Conservation (phyloP, 139 green algal species). For the Micromonas commoda region DNA sequence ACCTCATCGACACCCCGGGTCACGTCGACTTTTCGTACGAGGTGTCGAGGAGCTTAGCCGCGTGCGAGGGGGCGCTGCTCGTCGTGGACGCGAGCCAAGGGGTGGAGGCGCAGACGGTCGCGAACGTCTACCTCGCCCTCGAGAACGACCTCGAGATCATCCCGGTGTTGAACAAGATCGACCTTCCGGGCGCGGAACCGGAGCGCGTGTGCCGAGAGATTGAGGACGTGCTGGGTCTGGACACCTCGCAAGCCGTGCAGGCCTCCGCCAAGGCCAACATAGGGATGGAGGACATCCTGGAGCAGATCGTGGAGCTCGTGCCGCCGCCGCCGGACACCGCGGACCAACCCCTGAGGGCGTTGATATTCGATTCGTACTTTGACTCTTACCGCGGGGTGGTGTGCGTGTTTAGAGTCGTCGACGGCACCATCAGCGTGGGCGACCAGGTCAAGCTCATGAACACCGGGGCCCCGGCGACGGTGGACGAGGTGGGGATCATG, state of each 20-base stretch:
- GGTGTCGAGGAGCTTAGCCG: conserved; percentile 85
- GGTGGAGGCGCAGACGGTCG: conserved; percentile 96
- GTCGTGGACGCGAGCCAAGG: conserved; percentile 94
- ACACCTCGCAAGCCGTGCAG: conserved; percentile 63
- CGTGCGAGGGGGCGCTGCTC: conserved; percentile 93
- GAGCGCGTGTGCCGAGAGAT: conserved; percentile 88
- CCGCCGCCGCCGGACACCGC: conserved; percentile 64
- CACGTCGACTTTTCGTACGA: conserved; percentile 85
- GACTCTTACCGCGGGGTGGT: conserved; percentile 82
- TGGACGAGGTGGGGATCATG: conserved; percentile 88
- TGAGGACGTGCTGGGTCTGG: conserved; percentile 91
- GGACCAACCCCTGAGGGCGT: conserved; percentile 62
- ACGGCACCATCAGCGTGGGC: conserved; percentile 63
- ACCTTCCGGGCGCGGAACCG: conserved; percentile 86
- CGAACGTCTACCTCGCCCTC: conserved; percentile 95
- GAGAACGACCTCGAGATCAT: conserved; percentile 90
- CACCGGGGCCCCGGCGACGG: conserved; percentile 61
- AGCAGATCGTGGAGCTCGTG: conserved; percentile 75
- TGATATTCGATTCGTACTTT: conserved; percentile 99
- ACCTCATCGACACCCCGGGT: conserved; percentile 86
- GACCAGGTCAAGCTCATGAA: conserved; percentile 55
- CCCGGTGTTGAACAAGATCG: conserved; percentile 91
- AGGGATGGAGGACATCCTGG: conserved; percentile 85
- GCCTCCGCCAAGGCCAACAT: conserved; percentile 70
- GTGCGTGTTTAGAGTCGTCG: conserved; percentile 78